phyloP scores from a whole-genome alignment of 164 flowering plant genomes.

The Santalum album region DNA sequence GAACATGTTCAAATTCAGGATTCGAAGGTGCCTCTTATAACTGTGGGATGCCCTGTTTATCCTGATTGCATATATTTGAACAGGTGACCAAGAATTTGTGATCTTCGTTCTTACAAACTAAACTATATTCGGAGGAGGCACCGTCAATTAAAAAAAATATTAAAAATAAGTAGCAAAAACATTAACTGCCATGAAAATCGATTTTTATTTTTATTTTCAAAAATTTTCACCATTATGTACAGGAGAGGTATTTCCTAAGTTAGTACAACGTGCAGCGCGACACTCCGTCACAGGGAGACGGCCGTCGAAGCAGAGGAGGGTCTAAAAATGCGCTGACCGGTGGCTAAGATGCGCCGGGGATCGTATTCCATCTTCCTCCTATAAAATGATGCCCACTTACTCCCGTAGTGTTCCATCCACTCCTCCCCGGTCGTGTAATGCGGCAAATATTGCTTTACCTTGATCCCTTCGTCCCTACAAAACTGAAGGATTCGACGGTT shows the following conservation, averaged over 20 bases:
- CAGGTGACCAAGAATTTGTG: no score
- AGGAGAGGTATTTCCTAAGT: not conserved
- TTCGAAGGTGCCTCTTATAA: no score
- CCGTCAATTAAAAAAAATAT: no score
- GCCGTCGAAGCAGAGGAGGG: conserved; percentile 15
- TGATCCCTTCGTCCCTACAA: conserved; percentile 51
- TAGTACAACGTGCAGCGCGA: no score
- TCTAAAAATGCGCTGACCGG: conserved; percentile 76
- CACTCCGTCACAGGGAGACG: conserved; percentile 1
- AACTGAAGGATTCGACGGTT: conserved; percentile 63
- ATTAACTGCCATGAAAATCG: no score
- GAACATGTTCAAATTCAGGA: no score
- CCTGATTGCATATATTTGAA: no score
- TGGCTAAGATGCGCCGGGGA: conserved; percentile 62
- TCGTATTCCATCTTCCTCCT: conserved; percentile 57
- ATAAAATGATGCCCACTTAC: conserved; percentile 52
- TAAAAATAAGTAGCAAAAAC: no score
- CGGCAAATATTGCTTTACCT: conserved; percentile 72
- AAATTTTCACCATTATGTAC: not conserved
- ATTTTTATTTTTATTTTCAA: no score
- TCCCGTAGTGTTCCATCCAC: conserved; percentile 78
- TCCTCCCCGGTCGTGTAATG: conserved; percentile 49
- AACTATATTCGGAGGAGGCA: no score
- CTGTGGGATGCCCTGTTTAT: no score
- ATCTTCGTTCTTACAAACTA: no score